phyloP scores from a whole-genome alignment of 352 stramenopile species.

The Phytophthora megakarya region DNA sequence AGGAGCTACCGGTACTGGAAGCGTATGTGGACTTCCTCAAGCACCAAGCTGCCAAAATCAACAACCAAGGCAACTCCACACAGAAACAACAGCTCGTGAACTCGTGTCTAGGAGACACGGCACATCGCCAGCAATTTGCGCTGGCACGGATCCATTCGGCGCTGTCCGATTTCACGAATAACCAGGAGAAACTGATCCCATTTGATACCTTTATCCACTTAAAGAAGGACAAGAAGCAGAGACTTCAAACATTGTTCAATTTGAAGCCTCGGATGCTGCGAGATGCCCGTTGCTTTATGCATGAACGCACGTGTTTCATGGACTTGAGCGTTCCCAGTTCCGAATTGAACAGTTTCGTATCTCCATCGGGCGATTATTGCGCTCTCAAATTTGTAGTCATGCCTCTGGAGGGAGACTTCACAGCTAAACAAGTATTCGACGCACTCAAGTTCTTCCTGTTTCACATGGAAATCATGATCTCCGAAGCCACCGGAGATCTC shows the following conservation, averaged over 20 bases:
- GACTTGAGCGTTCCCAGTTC: conserved; percentile 25
- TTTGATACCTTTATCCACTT: conserved; percentile 39
- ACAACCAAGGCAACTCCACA: conserved; percentile 33
- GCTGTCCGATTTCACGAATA: conserved; percentile 30
- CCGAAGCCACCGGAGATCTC: conserved; percentile 38
- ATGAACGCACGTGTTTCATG: conserved; percentile 29
- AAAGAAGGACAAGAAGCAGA: conserved; percentile 10
- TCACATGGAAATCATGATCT: conserved; percentile 50
- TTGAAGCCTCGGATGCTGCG: conserved; percentile 25
- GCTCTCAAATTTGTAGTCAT: conserved; percentile 35
- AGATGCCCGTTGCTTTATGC: conserved; percentile 35
- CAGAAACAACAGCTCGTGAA: conserved; percentile 41
- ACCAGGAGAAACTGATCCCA: conserved; percentile 35
- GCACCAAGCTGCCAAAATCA: conserved; percentile 33
- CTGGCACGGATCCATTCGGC: conserved; percentile 31
- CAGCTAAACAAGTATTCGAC: conserved; percentile 33
- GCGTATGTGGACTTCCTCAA: conserved; percentile 43
- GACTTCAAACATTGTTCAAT: conserved; percentile 15
- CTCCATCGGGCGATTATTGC: conserved; percentile 30
- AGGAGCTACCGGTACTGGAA: conserved; percentile 34
- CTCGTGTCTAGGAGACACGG: conserved; percentile 31
- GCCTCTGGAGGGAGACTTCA: conserved; percentile 26
- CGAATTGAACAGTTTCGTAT: conserved; percentile 34
- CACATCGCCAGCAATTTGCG: conserved; percentile 25
- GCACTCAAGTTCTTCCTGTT: conserved; percentile 35